Percentiles rank a stretch among this genome's conserved stretches.
Evolutionary conservation across 1,284 basidiomycete species (phyloP).

Genomic region (Heterobasidion annosum): DNA sequence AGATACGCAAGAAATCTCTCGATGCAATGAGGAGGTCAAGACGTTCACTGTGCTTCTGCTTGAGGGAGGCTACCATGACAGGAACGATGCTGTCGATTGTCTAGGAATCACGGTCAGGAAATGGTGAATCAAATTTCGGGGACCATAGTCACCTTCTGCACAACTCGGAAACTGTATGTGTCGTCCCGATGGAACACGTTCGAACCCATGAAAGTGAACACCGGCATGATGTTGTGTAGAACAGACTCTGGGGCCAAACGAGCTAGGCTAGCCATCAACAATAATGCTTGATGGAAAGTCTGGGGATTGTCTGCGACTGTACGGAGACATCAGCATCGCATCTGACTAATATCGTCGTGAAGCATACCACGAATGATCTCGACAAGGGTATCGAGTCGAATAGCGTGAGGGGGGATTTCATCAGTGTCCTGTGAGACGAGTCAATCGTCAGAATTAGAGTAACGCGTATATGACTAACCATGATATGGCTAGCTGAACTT

Average conservation of each 20-base stretch:
- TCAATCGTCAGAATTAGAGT: neutral
- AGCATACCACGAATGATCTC: conserved; percentile 75
- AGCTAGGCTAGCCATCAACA: conserved; percentile 84
- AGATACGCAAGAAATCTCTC: conserved; percentile 75
- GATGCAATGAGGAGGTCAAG: conserved; percentile 60
- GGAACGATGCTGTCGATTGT: conserved; percentile 93
- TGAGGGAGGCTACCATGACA: conserved; percentile 78
- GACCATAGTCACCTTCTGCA: conserved; percentile 64
- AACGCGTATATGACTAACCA: conserved; percentile 24
- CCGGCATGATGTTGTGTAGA: conserved; percentile 93
- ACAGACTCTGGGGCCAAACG: conserved; percentile 85
- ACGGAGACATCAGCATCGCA: conserved; percentile 3
- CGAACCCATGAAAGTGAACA: conserved; percentile 99
- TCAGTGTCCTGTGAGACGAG: conserved; percentile 20
- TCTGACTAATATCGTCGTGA: neutral
- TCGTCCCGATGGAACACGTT: conserved; percentile 96
- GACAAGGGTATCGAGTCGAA: conserved; percentile 75
- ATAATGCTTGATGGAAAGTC: conserved; percentile 87
- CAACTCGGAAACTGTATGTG: conserved; percentile 89
- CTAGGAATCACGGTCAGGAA: conserved; percentile 25
- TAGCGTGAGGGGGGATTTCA: conserved; percentile 29
- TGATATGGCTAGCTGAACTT: conserved; percentile 55
- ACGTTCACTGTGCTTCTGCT: conserved; percentile 38
- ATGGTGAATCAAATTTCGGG: too few relatives aligned
- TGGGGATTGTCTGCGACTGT: conserved; percentile 86